Conservation (phyloP, 352 stramenopile species). For the Thalassiosira livingstoniorum region DNA sequence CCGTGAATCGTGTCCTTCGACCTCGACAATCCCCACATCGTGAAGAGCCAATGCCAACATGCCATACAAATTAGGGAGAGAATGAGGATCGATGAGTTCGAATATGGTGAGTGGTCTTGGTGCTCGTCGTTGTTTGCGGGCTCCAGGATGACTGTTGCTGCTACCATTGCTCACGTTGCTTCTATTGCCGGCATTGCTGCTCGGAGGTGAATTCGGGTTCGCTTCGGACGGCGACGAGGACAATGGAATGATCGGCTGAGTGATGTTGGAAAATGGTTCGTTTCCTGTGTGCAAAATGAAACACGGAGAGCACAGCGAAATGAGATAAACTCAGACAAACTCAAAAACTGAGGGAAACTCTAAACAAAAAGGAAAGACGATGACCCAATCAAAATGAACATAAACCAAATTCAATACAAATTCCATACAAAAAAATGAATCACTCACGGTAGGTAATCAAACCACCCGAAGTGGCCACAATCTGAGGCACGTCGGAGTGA, state of each 20-base stretch:
- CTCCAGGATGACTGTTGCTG: not conserved
- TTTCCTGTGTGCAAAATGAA: conserved; percentile 34
- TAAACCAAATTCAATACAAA: not conserved
- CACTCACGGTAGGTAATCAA: conserved; percentile 50
- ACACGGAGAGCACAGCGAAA: conserved; percentile 2
- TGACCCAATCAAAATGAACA: too few species aligned
- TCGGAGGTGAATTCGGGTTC: too few species aligned
- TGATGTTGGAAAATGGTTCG: conserved; percentile 36
- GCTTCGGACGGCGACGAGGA: not conserved
- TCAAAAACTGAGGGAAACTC: not conserved
- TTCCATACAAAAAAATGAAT: conserved; percentile 9
- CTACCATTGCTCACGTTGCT: not conserved
- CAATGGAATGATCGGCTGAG: conserved; percentile 6
- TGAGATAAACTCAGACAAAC: not conserved
- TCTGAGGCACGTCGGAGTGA: conserved; percentile 39
- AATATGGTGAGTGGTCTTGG: conserved; percentile 42
- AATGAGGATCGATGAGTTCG: conserved; percentile 50
- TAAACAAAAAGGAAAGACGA: conserved; percentile 9
- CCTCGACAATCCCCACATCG: conserved; percentile 25
- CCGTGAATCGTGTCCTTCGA: too few species aligned
- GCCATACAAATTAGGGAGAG: conserved; percentile 39
- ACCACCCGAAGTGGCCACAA: conserved; percentile 49
- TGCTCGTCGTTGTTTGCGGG: not conserved
- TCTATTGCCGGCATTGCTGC: not conserved
- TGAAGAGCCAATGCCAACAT: conserved; percentile 55